These are phyloP conservation scores for Hygrophila difformis DNA, from an alignment of 257 asterid genomes.

Conservation along the genomic window DNA sequence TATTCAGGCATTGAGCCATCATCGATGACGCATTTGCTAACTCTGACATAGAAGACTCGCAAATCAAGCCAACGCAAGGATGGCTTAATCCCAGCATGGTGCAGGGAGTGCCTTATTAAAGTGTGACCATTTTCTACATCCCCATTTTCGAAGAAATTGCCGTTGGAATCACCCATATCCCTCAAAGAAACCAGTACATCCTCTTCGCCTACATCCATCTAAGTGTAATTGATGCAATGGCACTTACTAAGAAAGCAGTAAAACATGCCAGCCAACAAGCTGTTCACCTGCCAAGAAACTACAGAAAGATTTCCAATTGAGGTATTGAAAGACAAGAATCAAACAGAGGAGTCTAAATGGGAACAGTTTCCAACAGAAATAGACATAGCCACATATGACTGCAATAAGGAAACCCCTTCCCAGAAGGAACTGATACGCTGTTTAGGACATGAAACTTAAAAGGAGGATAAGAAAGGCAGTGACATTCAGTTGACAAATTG, in stretches of 20 bases:
- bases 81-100: conserved; percentile 21
- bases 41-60: conserved; percentile 55
- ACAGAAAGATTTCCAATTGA: conserved; percentile 1
- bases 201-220: conserved; percentile 31
- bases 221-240: conserved; percentile 8
- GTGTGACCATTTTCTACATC: conserved; percentile 30
- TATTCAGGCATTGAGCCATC: conserved; percentile 39
- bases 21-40: conserved; percentile 55
- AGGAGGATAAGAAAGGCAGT: conserved; percentile 1
- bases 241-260: conserved; percentile 17
- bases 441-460: background rate
- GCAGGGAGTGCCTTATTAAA: conserved; percentile 15
- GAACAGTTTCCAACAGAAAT: background rate
- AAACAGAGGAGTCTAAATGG: background rate
- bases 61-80: conserved; percentile 62
- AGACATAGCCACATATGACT: background rate
- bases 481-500: background rate
- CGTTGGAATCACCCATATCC: conserved; percentile 28
- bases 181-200: conserved; percentile 21
- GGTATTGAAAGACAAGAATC: conserved; percentile 1
- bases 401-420: background rate
- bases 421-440: background rate
- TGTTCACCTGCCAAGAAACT: conserved; percentile 6
- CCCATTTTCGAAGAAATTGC: conserved; percentile 23
- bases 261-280: background rate